Conservation (phyloP, 2,329 filamentous ascomycete species). For the Hypomyces rosellus region DNA sequence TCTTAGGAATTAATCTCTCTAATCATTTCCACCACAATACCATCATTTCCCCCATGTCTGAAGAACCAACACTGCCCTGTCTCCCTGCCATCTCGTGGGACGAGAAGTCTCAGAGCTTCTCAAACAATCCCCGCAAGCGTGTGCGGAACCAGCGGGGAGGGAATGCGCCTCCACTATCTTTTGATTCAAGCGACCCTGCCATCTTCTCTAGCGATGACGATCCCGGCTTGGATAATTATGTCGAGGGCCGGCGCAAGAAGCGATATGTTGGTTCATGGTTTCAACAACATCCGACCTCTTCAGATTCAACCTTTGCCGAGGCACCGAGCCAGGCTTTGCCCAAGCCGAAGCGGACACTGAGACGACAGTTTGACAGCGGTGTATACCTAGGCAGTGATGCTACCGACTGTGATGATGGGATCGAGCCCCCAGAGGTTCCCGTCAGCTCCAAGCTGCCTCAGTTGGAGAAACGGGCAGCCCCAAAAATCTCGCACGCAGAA, state of each 20-base stretch:
- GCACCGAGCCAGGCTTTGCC: constrained; percentile 21
- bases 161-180: constrained; percentile 25
- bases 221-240: constrained; percentile 59
- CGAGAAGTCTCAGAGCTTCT: constrained; percentile 32
- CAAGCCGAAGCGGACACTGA: constrained; percentile 46
- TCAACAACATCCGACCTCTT: constrained; percentile 48
- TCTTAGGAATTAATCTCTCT: too few relatives aligned
- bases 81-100: constrained; percentile 35
- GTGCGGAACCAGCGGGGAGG: constrained; percentile 23
- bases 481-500: constrained; percentile 35
- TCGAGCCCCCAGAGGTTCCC: constrained; percentile 27
- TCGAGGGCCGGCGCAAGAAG: constrained; percentile 51
- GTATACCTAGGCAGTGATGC: constrained; percentile 61
- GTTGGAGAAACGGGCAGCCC: constrained; percentile 25
- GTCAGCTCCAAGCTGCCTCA: constrained; percentile 32
- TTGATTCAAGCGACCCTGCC: constrained; percentile 64
- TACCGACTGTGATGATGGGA: constrained; percentile 37
- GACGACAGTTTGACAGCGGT: constrained; percentile 60
- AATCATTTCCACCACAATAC: too few relatives aligned
- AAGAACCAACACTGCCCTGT: constrained; percentile 36
- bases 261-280: constrained; percentile 64
- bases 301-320: constrained; percentile 42
- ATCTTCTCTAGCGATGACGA: constrained; percentile 70
- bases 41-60: constrained; percentile 8
- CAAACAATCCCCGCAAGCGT: constrained; percentile 35